These are phyloP conservation scores for Globisporangium paddicum DNA, from an alignment of 352 stramenopile species.

Conservation along the genomic window DNA sequence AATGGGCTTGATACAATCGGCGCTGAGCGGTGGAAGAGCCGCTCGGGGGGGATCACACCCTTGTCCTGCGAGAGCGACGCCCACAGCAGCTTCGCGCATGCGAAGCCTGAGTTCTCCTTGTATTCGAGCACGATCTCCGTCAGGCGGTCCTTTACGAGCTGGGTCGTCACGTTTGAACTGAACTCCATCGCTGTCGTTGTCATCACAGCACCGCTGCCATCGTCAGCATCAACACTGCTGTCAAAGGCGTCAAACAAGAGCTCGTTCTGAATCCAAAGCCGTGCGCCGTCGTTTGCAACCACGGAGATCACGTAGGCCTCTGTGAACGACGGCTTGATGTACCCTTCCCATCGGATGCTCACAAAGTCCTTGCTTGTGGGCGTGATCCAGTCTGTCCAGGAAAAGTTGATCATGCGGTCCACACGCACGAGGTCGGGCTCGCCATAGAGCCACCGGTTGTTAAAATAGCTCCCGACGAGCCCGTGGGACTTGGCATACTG, in stretches of 20 bases:
- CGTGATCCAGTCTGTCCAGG: constrained; percentile 89
- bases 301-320: constrained; percentile 90
- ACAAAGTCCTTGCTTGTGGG: constrained; percentile 92
- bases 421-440: constrained; percentile 78
- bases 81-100: constrained; percentile 86
- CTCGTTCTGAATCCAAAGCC: constrained; percentile 75
- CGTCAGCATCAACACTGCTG: constrained; percentile 21
- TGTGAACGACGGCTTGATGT: constrained; percentile 86
- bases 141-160: constrained; percentile 76
- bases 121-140: constrained; percentile 91
- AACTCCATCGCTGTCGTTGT: constrained; percentile 19
- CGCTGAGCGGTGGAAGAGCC: constrained; percentile 80
- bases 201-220: constrained; percentile 5
- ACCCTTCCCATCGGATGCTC: constrained; percentile 92
- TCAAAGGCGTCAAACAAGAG: constrained; percentile 55
- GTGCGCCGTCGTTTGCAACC: constrained; percentile 84
- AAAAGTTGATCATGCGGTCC: constrained; percentile 89
- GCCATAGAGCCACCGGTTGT: constrained; percentile 94
- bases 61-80: constrained; percentile 86
- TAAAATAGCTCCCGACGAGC: constrained; percentile 92
- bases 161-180: constrained; percentile 26
- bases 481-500: constrained; percentile 69
- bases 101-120: constrained; percentile 87
- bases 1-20: constrained; percentile 70
- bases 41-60: constrained; percentile 73